These are phyloP conservation scores for Collariella sp. DNA, from an alignment of 495 filamentous ascomycete genomes.

Conservation along the genomic window DNA sequence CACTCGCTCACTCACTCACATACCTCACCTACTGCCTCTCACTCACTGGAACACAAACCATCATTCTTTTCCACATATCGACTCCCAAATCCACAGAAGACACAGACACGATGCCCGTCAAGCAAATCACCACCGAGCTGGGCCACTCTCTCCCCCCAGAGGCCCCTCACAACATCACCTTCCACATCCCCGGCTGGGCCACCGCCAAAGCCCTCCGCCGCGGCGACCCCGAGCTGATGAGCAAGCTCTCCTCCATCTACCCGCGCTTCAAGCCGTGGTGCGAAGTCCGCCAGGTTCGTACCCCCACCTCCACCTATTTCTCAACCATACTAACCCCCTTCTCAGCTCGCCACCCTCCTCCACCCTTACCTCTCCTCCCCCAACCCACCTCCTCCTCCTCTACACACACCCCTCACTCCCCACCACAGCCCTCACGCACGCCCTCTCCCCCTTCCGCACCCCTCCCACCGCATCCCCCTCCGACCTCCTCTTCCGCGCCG, in stretches of 20 bases:
- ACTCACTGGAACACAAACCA: too few relatives aligned
- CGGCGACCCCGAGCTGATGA: conserved; percentile 25
- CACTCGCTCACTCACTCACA: not conserved
- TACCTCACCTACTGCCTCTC: too few relatives aligned
- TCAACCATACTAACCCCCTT: not conserved
- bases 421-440: conserved; percentile 14
- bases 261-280: conserved; percentile 34
- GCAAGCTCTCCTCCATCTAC: conserved; percentile 30
- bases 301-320: not conserved
- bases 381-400: conserved; percentile 20
- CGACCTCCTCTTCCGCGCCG: conserved; percentile 28
- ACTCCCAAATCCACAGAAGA: not conserved
- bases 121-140: conserved; percentile 27
- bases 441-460: conserved; percentile 17
- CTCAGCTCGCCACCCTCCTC: conserved; percentile 23
- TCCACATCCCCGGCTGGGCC: conserved; percentile 30
- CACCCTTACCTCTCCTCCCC: conserved; percentile 16
- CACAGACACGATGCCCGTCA: conserved; percentile 22
- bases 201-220: conserved; percentile 22
- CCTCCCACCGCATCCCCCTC: conserved; percentile 10
- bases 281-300: conserved; percentile 19
- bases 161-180: conserved; percentile 34
- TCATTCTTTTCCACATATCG: too few relatives aligned
- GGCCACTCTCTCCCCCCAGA: conserved; percentile 36
- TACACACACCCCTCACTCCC: conserved; percentile 25